These are phyloP conservation scores for Phytophthora ohioensis DNA, from an alignment of 352 stramenopile genomes.

Conservation along the genomic window DNA sequence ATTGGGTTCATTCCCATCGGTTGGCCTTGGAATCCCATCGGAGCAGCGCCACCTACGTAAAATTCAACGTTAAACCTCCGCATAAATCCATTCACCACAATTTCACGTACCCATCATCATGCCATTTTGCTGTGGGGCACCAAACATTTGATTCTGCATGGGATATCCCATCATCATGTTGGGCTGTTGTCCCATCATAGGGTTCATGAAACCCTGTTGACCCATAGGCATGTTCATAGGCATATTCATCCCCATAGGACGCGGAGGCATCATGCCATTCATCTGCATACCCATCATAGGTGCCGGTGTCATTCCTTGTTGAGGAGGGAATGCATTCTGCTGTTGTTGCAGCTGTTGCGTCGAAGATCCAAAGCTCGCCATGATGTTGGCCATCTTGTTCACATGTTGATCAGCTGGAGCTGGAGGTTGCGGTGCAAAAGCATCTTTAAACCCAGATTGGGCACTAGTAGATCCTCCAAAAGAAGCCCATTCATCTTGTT, in stretches of 20 bases:
- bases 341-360: constrained; percentile 35
- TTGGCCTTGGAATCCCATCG: constrained; percentile 64
- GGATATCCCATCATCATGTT: constrained; percentile 54
- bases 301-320: constrained; percentile 54
- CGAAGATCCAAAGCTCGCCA: constrained; percentile 78
- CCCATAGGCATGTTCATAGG: constrained; percentile 58
- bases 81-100: not conserved
- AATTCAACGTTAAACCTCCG: constrained; percentile 1
- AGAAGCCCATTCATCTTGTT: constrained; percentile 80
- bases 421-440: constrained; percentile 48
- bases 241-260: constrained; percentile 43
- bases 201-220: constrained; percentile 36
- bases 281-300: constrained; percentile 64
- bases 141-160: constrained; percentile 69
- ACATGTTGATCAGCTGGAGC: constrained; percentile 60
- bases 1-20: constrained; percentile 73
- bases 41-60: constrained; percentile 36
- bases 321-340: constrained; percentile 49
- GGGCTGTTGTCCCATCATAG: constrained; percentile 51
- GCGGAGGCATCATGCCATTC: constrained; percentile 40
- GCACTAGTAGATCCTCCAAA: constrained; percentile 66
- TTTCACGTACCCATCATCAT: constrained; percentile 71
- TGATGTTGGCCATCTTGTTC: constrained; percentile 90
- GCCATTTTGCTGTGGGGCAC: constrained; percentile 39
- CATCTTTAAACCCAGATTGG: constrained; percentile 50